Base-by-base conservation (phyloP, 1,284 basidiomycete species). In the Uromyces viciae-fabae region DNA sequence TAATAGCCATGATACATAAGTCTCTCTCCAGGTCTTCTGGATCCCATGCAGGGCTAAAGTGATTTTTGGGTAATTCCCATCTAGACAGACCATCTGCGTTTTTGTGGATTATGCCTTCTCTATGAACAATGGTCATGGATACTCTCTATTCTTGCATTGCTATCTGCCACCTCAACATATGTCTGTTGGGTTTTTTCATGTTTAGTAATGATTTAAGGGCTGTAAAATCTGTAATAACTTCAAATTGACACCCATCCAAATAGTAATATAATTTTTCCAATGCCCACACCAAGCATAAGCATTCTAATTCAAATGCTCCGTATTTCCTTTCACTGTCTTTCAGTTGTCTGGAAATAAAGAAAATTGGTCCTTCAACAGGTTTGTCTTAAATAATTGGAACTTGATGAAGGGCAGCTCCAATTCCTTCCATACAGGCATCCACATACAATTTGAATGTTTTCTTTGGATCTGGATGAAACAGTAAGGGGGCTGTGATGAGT, bases 341-440 rank as follows among this genome's bases (percentile, higher is more conserved):
- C 7, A 74, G 31, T 54, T n/a, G 46, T 74, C 49, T 54, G 11
- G n/a, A 74, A 15, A 31, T 74, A 31, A 46, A 54, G 22, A 9
- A 33, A 25, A 54, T 58, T 56, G 49, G 46, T 33, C 25, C 49
- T 36, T 74, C 43, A 31, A 9, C 15, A 15, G 25, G 17, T 25
- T 74, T 74, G 7, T 58, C 72, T 28, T 74, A 36, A 3, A 74
- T 38, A 28, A 58, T 74, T 56, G 52, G 72, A 14, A 56, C n/a
- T 74, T 74, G 72, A 58, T 74, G 72, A 31, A 74, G 49, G 25
- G 72, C 49, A 54, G 72, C 72, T 74, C 72, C 72, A 33, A 25
- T 25, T 14, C 43, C 72, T 38, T 56, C 43, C 43, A 54, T 17
- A 25, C 40, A 56, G 5, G 72, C 17, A 54, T 74, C 49, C 8